These are phyloP conservation scores for Monosiga brevicollis DNA, from an alignment of 78 protist species.

Conservation along the genomic window DNA sequence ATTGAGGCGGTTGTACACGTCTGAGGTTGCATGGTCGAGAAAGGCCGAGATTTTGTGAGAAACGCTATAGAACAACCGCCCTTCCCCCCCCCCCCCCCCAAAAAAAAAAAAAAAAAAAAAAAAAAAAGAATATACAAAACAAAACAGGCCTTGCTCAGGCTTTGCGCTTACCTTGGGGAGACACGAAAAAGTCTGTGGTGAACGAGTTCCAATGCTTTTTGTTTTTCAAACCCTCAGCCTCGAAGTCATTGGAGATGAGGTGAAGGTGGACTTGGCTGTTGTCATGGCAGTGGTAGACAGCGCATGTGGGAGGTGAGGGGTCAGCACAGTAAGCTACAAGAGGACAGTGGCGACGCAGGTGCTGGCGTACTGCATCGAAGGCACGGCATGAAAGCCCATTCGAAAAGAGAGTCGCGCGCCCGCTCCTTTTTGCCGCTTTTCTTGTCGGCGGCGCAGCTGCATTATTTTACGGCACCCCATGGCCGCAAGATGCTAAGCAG, in stretches of 20 bases:
- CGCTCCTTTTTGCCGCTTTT: not conserved
- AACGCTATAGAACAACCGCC: too few relatives aligned
- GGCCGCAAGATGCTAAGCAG: not conserved
- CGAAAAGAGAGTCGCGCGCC: too few relatives aligned
- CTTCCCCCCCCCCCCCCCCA: too few relatives aligned
- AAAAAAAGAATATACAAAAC: not conserved
- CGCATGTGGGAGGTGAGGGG: not conserved
- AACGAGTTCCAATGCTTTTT: slow-evolving; percentile 74
- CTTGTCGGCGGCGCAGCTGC: not conserved
- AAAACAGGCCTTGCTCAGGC: too few relatives aligned
- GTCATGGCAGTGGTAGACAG: not conserved
- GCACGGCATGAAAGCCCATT: slow-evolving; percentile 54
- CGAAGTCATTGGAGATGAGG: slow-evolving; percentile 51
- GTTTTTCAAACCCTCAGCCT: slow-evolving; percentile 41
- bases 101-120: not conserved
- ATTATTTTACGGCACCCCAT: not conserved
- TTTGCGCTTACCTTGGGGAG: slow-evolving; percentile 17
- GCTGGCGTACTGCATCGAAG: slow-evolving; percentile 1
- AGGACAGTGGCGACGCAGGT: not conserved
- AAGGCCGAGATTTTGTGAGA: too few relatives aligned
- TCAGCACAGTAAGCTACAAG: not conserved
- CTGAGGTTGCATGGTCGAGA: too few relatives aligned
- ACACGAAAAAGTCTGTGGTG: slow-evolving; percentile 48
- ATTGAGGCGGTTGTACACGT: too few relatives aligned
- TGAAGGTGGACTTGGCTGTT: slow-evolving; percentile 47